Conservation (phyloP, 805 yeast species). For the baker's yeast (Saccharomyces cerevisiae) region DNA sequence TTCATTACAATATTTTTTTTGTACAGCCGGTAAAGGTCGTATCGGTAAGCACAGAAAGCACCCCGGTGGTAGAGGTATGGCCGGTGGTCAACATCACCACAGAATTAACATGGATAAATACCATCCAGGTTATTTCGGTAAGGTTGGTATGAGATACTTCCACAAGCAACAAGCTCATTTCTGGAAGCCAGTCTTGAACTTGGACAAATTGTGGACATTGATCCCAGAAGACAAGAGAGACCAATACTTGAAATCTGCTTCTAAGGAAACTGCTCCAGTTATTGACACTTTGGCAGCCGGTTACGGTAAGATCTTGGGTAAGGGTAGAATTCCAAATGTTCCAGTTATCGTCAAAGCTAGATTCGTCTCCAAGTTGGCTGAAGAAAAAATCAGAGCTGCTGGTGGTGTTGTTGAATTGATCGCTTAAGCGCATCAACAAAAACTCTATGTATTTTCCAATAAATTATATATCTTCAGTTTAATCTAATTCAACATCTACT, state of each 20-base stretch:
- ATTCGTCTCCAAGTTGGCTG: constrained; percentile 98
- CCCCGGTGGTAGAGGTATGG: constrained; percentile 99
- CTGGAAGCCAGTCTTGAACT: constrained; percentile 98
- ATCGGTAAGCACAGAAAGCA: constrained; percentile 99
- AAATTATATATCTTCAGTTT: neutral
- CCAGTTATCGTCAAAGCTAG: constrained; percentile 99
- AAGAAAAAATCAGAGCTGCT: constrained; percentile 98
- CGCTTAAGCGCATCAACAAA: constrained; percentile 54
- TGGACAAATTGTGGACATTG: constrained; percentile 97
- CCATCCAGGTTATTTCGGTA: constrained; percentile 99
- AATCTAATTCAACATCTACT: neutral
- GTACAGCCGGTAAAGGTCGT: constrained; percentile 99
- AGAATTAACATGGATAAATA: constrained; percentile 98
- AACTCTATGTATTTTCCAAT: neutral
- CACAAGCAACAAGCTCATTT: constrained; percentile 88
- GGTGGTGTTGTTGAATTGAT: constrained; percentile 99
- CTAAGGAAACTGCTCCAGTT: constrained; percentile 92
- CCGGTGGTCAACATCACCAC: constrained; percentile 99
- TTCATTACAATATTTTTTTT: constrained; percentile 3
- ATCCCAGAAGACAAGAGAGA: constrained; percentile 92
- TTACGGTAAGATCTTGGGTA: constrained; percentile 99
- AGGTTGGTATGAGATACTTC: constrained; percentile 99
- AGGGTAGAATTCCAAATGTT: constrained; percentile 95
- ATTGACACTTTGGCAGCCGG: constrained; percentile 99
- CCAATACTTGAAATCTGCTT: constrained; percentile 76